Evolutionary conservation across 225 moss, liverwort and hornwort genomes (phyloP), one percentile per base, ranked within the genome.

Genomic region (Marchantia paleacea): DNA sequence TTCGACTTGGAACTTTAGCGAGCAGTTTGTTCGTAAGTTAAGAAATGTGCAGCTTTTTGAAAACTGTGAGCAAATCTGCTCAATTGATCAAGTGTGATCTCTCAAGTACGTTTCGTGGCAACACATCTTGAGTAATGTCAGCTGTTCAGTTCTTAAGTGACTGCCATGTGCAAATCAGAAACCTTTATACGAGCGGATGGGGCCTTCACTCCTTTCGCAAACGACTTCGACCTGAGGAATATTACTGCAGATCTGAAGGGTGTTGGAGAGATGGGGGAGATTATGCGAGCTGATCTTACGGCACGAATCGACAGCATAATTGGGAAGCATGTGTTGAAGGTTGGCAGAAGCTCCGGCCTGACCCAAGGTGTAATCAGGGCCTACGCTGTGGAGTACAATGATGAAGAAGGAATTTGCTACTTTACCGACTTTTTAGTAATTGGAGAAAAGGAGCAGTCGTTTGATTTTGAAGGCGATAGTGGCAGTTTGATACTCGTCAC

Each of bases 181-280:
- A 85, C 81, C 5, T 85, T 82, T 75, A 78, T 85, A 52, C 81
- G 82, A 26, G 85, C 79, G n/a, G 85, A 85, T 75, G 85, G 85
- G 25, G 85, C 85, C 6, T 85, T 81, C 31, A 75, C 82, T 58
- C 82, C 81, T 6, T 85, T 85, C 72, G 19, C 85, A 29, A 74
- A 85, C 3, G 73, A 73, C 24, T 85, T 85, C 29, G 85, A 85
- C 60, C 60, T 82, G 20, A 65, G 55, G 8, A 78, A 74, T 39
- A 58, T 85, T 49, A 85, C 81, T 3, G 58, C 81, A n/a, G 19
- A 0, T 57, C 53, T 85, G 78, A 85, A 75, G 39, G 85, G 85
- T 30, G 73, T 85, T 30, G 85, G 85, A 61, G 82, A 81, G 25
- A 72, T 85, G 4, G 39, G 39, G 39, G 39, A 39, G 3, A 39